Evolutionary conservation across 2,329 filamentous ascomycete species (phyloP).

Genomic region (Venturia asperata): DNA sequence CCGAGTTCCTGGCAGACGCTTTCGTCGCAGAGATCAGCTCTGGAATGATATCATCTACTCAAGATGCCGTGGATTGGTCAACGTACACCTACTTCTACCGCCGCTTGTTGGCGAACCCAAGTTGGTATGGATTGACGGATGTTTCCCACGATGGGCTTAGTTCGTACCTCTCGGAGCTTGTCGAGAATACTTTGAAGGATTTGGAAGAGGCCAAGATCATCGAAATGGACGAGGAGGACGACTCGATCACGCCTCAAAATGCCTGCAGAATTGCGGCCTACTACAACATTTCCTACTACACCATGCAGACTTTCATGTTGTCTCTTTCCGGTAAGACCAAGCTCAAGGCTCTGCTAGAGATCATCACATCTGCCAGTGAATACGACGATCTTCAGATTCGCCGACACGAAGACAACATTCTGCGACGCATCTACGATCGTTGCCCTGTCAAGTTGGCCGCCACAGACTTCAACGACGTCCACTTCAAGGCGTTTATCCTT

Average conservation of each 20-base stretch:
- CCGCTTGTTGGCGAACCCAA: constrained; percentile 87
- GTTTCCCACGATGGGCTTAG: constrained; percentile 82
- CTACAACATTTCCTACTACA: constrained; percentile 99
- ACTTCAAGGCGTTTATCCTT: constrained; percentile 97
- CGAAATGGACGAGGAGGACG: constrained; percentile 83
- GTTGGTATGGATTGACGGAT: constrained; percentile 86
- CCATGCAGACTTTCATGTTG: constrained; percentile 96
- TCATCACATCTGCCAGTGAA: constrained; percentile 92
- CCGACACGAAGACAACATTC: constrained; percentile 79
- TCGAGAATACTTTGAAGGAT: constrained; percentile 87
- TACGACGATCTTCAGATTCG: constrained; percentile 94
- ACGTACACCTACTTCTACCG: constrained; percentile 99
- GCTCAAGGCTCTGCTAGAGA: constrained; percentile 93
- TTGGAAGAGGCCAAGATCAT: constrained; percentile 90
- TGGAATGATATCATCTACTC: constrained; percentile 88
- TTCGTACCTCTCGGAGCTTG: constrained; percentile 85
- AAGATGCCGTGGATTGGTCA: constrained; percentile 96
- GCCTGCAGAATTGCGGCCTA: constrained; percentile 97
- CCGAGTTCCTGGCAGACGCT: constrained; percentile 86
- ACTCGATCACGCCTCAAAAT: constrained; percentile 81
- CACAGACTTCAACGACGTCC: constrained; percentile 79
- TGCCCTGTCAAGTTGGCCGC: constrained; percentile 93
- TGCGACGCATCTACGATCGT: constrained; percentile 89
- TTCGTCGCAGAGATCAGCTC: constrained; percentile 97
- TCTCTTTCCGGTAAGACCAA: constrained; percentile 85